Evolutionary conservation across 139 green algal genomes (phyloP).

Genomic region (Chlamydomonas sphaeroides): DNA sequence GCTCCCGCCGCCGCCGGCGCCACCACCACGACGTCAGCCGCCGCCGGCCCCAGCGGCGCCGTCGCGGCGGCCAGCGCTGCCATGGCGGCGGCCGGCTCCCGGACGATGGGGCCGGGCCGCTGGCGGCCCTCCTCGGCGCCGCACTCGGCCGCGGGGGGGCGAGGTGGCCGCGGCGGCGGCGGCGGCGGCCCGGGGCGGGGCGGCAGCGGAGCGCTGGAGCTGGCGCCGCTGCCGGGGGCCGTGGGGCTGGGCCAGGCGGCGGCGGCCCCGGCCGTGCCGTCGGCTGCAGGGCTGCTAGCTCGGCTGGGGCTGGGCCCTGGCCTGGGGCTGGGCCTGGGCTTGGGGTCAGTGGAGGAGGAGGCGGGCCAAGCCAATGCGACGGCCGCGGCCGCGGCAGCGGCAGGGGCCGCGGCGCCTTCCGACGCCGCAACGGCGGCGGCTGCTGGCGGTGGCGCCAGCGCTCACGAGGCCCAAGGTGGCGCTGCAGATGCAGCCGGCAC

Average conservation of each 20-base stretch:
- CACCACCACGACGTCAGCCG: background rate
- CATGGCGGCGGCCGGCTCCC: background rate
- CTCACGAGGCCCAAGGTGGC: too few relatives aligned
- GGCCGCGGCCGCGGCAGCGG: conserved; percentile 1
- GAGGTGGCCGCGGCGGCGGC: background rate
- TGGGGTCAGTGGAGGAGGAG: background rate
- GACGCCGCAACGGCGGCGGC: too few relatives aligned
- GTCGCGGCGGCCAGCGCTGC: background rate
- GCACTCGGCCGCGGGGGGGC: too few relatives aligned
- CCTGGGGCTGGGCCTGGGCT: background rate
- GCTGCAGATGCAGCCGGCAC: too few relatives aligned
- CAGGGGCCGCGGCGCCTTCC: background rate
- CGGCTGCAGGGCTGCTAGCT: too few relatives aligned
- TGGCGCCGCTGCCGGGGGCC: background rate
- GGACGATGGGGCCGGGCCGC: too few relatives aligned
- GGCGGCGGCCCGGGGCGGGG: background rate
- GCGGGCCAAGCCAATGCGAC: background rate
- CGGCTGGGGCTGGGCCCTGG: background rate
- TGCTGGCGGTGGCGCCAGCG: too few relatives aligned
- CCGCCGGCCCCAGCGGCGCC: background rate
- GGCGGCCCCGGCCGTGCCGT: too few relatives aligned
- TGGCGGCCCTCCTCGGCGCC: too few relatives aligned
- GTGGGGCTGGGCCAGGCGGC: background rate
- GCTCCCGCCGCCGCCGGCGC: background rate
- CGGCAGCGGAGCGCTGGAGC: background rate